Conservation (phyloP, 148 eudicot species). For the Cornus suecica region DNA sequence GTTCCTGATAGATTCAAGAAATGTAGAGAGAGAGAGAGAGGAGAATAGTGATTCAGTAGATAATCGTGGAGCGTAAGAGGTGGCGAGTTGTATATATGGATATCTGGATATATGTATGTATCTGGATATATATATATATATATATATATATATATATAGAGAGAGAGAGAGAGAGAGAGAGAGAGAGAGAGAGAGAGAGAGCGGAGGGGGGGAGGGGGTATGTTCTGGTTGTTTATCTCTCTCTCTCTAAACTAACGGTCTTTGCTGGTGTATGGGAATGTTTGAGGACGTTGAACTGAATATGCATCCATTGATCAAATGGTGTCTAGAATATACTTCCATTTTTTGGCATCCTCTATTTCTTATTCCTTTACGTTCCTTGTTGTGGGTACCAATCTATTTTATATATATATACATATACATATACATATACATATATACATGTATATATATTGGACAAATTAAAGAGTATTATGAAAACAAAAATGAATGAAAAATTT, state of each 20-base stretch:
- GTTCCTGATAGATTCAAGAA: neutral
- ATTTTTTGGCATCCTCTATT: neutral
- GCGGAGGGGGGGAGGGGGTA: no score
- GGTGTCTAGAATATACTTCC: neutral
- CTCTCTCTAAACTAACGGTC: neutral
- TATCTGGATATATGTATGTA: no score
- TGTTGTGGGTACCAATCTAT: neutral
- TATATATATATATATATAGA: no score
- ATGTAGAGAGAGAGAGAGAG: conserved; percentile 3
- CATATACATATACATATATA: no score
- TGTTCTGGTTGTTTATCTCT: no score
- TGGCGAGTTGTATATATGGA: no score
- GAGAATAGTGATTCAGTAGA: neutral
- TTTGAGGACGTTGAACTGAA: neutral
- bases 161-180: neutral
- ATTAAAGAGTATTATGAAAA: no score
- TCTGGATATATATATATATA: no score
- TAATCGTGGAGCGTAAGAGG: neutral
- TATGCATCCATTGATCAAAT: neutral
- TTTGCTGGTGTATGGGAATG: neutral
- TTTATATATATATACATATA: no score
- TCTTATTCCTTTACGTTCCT: neutral
- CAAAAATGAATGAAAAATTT: no score
- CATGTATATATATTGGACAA: no score
- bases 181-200: neutral